Base-by-base conservation (phyloP, 108 stramenopile genomes). In the Discostella pseudostelligera region DNA sequence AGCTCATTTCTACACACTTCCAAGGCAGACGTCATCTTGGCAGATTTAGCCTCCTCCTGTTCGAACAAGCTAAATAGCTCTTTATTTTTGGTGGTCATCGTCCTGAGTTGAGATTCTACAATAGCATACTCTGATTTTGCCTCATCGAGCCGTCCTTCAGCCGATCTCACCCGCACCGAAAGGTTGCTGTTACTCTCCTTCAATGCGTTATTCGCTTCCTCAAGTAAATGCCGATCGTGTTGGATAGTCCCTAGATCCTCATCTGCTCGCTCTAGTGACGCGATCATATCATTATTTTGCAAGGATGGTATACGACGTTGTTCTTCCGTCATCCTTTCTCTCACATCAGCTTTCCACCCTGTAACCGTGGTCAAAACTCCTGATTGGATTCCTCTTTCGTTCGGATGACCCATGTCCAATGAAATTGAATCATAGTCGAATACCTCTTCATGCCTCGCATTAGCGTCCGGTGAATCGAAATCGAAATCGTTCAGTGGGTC, bases 11-110 rank as follows among this genome's bases (percentile, higher is more conserved):
- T 62, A 19, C 75, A 70, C 6, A 39, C 8, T 37, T 82, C 74
- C 47, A 86, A 83, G 35, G 82, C 81, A 8, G 58, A 25, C 2
- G 59, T 53, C 13, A 82, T 56, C 59, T 80, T 68, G 8, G 83
- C 67, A 22, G 69, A 80, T 46, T 87, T 84, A 39, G 82, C 72
- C 66, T 94, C 93, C 57, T 94, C 89, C 21, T 74, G 69, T 69
- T 90, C 90, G 47, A 94, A 63, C 53, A 94, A 79, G 28, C 87
- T 84, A 24, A 92, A 83, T 11, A 94, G 81, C 83, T 94, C 90
- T 1, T 87, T 69, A 72, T 88, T 90, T 75, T 92, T 90, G 49
- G 81, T 84, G 0, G 87, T 87, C 80, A 92, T 84, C 28, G 84
- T 87, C 39, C 75, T 65, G 17, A 94, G 74, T 72, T 92, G 82